Conservation (phyloP, 495 filamentous ascomycete genomes). For the Aspergillus nidulans region DNA sequence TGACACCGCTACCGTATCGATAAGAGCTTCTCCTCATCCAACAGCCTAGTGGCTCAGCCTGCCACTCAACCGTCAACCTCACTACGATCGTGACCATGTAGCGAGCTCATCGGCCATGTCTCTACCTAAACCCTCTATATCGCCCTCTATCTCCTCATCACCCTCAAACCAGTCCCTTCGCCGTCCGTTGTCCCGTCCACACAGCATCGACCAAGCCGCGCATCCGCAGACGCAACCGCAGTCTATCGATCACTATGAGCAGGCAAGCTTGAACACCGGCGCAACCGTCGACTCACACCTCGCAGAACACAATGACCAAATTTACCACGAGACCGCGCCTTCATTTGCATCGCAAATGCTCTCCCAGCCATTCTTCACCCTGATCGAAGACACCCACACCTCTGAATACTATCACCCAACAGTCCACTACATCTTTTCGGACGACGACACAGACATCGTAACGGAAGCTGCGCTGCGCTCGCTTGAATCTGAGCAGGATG, state of each 20-base stretch:
- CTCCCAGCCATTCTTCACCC: conserved; percentile 51
- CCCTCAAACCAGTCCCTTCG: conserved; percentile 28
- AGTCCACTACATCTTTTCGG: conserved; percentile 86
- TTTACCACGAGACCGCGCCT: conserved; percentile 6
- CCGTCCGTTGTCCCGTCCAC: conserved; percentile 19
- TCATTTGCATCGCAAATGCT: conserved; percentile 14
- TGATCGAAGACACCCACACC: conserved; percentile 45
- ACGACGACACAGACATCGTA: conserved; percentile 64
- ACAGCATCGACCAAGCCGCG: conserved; percentile 16
- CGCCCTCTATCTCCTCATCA: conserved; percentile 25
- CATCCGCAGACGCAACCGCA: conserved; percentile 5
- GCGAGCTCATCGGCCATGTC: conserved; percentile 33
- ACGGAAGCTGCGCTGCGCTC: conserved; percentile 50
- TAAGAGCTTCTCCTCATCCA: conserved; percentile 5
- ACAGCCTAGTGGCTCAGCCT: neutral
- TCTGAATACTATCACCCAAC: conserved; percentile 64
- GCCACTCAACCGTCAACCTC: conserved; percentile 12
- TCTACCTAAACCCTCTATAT: conserved; percentile 27
- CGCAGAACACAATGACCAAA: conserved; percentile 9
- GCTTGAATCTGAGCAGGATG: conserved; percentile 32
- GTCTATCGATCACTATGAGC: conserved; percentile 11
- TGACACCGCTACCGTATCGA: conserved; percentile 6
- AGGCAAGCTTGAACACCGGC: conserved; percentile 9
- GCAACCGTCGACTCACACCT: conserved; percentile 7
- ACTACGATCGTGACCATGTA: conserved; percentile 33